These are phyloP conservation scores for Leptographium lundbergii DNA, from an alignment of 2,329 filamentous ascomycete species.

Conservation along the genomic window DNA sequence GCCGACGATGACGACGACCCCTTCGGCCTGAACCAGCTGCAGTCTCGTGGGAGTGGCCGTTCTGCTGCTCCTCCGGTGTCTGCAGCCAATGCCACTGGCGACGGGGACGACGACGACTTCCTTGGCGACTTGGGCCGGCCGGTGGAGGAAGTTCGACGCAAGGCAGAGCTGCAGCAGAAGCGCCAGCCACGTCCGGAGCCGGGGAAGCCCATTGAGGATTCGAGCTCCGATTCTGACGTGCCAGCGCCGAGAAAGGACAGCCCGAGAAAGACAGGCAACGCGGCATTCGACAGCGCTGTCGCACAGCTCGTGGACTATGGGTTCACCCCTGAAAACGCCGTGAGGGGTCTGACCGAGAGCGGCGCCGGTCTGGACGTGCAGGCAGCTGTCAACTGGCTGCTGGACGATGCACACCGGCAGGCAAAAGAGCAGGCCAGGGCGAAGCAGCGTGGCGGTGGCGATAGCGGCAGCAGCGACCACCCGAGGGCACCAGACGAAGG, in stretches of 20 bases:
- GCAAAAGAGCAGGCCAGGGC: slow-evolving; percentile 55
- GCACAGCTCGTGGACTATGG: slow-evolving; percentile 92
- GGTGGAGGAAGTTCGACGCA: slow-evolving; percentile 48
- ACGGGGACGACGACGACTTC: slow-evolving; percentile 44
- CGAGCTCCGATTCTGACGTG: slow-evolving; percentile 31
- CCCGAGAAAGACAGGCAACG: slow-evolving; percentile 26
- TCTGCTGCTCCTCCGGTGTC: slow-evolving; percentile 16
- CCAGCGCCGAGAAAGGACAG: slow-evolving; percentile 9
- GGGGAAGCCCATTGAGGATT: slow-evolving; percentile 42
- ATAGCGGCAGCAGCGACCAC: slow-evolving; percentile 3
- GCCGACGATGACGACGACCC: slow-evolving; percentile 67
- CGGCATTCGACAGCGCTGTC: slow-evolving; percentile 66
- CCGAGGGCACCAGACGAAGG: not conserved
- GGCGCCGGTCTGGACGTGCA: slow-evolving; percentile 71
- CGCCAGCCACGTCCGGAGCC: slow-evolving; percentile 27
- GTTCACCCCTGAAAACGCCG: slow-evolving; percentile 75
- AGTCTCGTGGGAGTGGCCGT: slow-evolving; percentile 23
- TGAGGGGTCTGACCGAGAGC: slow-evolving; percentile 65
- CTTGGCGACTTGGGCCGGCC: slow-evolving; percentile 52
- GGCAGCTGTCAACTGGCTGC: slow-evolving; percentile 73
- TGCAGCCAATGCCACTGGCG: slow-evolving; percentile 1
- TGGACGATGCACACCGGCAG: slow-evolving; percentile 83
- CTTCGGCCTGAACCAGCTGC: slow-evolving; percentile 64
- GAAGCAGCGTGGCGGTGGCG: slow-evolving; percentile 16
- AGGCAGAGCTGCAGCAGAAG: slow-evolving; percentile 21